Base-by-base conservation (phyloP, 306 rosid genomes). In the Spatholobus suberectus region DNA sequence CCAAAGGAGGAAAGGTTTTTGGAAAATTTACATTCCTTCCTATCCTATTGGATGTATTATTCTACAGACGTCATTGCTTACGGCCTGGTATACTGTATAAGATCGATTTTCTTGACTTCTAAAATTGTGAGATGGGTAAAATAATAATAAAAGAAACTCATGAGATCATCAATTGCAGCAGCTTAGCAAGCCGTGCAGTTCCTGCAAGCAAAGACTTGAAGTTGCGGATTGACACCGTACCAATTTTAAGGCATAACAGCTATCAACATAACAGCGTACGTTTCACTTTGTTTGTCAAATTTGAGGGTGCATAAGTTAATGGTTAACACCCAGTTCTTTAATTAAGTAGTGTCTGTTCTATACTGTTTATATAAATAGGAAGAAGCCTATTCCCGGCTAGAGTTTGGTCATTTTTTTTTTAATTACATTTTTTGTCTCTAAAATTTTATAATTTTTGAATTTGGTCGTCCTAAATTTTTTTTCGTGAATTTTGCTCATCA, bases 91-190 rank as follows among this genome's bases (percentile, higher is more conserved):
- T 0, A 20, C n/a, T n/a, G n/a, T n/a, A n/a, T n/a, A n/a, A 38
- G n/a, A 13, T 38, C 15, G 51, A 32, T 20, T 5, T 70, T 40
- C 23, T 70, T 70, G 57, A 70, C 75, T 70, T 2, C 2, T 12
- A 21, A 43, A 21, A 43, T 21, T 23, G 14, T 12, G 38, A 70
- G 21, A 70, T 2, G 15, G 8, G 32, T 38, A 11, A 18, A 24
- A 6, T 18, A 54, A 18, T 15, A 65, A 34, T 15, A 65, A 38
- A 37, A 18, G 52, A 68, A 21, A 38, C 2, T 20, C 9, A 12
- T 70, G 57, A 43, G 21, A 70, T 43, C 57, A 70, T 70, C 57
- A 43, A 43, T n/a, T n/a, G n/a, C n/a, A n/a, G n/a, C n/a, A n/a
- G n/a, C n/a, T n/a, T 20, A 38, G 4, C 18, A 18, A 68, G 52